phyloP scores from a whole-genome alignment of 140 eudicot species.

The Cichorium intybus region DNA sequence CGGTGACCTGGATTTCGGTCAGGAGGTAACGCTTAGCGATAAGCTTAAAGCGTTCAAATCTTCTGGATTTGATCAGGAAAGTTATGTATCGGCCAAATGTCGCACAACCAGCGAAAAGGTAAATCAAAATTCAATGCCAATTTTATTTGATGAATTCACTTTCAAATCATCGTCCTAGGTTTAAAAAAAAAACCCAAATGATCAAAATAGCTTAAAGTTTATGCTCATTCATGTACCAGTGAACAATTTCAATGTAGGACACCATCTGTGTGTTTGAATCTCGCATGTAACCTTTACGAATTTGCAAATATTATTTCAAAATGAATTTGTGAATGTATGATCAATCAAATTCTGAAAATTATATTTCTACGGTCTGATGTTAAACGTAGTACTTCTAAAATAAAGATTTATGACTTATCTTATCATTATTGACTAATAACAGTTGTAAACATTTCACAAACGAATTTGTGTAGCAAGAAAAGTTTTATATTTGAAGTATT shows the following conservation, averaged over 20 bases:
- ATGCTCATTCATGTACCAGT: background rate
- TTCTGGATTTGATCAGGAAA: conserved; percentile 62
- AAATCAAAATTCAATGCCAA: too few relatives aligned
- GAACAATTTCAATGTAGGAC: background rate
- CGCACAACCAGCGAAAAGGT: conserved; percentile 80
- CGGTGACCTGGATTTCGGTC: conserved; percentile 54
- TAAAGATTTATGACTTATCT: too few relatives aligned
- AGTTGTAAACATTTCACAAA: too few relatives aligned
- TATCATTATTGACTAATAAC: background rate
- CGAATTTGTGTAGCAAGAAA: too few relatives aligned
- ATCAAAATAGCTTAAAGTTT: background rate
- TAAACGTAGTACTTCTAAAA: background rate
- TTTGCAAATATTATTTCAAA: too few relatives aligned
- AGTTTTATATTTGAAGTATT: too few relatives aligned
- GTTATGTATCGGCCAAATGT: conserved; percentile 53
- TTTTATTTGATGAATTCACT: background rate
- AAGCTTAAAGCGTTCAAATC: conserved; percentile 83
- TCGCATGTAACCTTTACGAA: background rate
- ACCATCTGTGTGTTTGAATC: background rate
- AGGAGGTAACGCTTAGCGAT: conserved; percentile 57
- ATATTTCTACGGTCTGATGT: background rate
- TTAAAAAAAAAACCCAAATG: background rate
- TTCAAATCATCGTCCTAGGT: background rate
- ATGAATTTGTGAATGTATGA: too few relatives aligned
- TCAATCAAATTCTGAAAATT: background rate